Evolutionary conservation across 345 rosid species (phyloP), one percentile per base, ranked within the genome.

Genomic region (Citrus sinensis): DNA sequence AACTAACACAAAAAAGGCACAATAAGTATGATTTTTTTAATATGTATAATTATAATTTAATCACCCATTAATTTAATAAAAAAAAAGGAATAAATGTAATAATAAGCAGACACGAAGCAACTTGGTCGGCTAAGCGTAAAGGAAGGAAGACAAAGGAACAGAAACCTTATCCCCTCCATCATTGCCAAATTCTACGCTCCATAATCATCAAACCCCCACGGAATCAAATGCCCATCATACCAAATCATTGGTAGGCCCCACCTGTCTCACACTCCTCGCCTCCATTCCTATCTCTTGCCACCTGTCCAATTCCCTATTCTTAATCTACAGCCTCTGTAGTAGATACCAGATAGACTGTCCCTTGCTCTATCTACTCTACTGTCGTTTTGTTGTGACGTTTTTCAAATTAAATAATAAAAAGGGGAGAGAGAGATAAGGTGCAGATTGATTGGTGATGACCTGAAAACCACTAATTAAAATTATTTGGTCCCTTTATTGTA

Each of bases 171-270:
- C 68, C 72, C 79, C 70, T 35, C 74, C 80, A 82, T 82, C 80
- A 79, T 79, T 75, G 89, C 84, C 88, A 87, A 80, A 39, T 85
- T 85, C 84, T 82, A 84, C 88, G 88, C 86, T 78, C 87, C 82
- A 84, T 1, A 82, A 84, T 84, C 86, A 78, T 73, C 88, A 66
- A 81, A 81, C 78, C 83, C 86, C 86, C 86, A 80, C 83, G 84
- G 88, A 80, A 87, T 87, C 91, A 71, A 87, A 85, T 84, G 83
- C 85, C 75, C 88, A 87, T 83, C 89, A 80, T 82, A 82, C 88
- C 79, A 90, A 87, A 90, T 90, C 88, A 90, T 88, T 88, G 83
- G 85, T 80, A 89, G 89, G 80, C 80, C 85, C 86, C 58, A 59
- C 35, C 4, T 86, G 81, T 80, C 79, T 46, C 71, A 34, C 39